Percentiles rank a stretch among this genome's conserved stretches.
These are phyloP conservation scores for Metarhizium rileyi DNA, from an alignment of 2,329 filamentous ascomycete species.

Conservation along the genomic window DNA sequence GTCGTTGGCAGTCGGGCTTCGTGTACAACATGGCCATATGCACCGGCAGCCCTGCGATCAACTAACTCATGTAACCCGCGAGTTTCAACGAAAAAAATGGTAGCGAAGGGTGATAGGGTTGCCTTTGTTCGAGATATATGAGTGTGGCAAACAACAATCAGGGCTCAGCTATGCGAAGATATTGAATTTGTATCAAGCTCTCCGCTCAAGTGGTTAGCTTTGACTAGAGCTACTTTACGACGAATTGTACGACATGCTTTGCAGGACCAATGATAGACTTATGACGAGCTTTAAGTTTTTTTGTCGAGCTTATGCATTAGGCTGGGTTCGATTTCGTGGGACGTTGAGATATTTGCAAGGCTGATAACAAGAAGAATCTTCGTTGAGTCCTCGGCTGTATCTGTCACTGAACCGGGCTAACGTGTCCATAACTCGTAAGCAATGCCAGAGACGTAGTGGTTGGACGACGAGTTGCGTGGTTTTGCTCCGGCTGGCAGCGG, in stretches of 20 bases:
- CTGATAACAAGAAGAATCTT: background rate
- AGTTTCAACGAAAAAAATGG: background rate
- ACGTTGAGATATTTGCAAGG: background rate
- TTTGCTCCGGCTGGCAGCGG: background rate
- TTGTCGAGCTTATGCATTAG: background rate
- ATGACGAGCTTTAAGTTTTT: background rate
- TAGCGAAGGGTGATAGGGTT: background rate
- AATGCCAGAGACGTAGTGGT: background rate
- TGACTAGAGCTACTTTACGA: background rate
- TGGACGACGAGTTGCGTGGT: background rate
- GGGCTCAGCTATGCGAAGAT: background rate
- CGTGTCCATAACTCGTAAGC: background rate
- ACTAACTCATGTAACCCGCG: background rate
- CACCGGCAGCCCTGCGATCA: background rate
- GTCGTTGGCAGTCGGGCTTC: background rate
- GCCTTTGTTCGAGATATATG: background rate
- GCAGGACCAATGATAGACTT: too few relatives aligned
- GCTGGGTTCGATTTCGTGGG: background rate
- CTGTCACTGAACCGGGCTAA: background rate
- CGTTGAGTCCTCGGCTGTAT: background rate
- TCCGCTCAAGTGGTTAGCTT: background rate
- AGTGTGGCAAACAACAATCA: background rate
- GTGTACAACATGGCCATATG: slow-evolving; percentile 1
- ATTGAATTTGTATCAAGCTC: background rate
- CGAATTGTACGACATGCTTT: background rate